Evolutionary conservation across 1,284 basidiomycete genomes (phyloP).

Genomic region (Apiotrichum siamense): DNA sequence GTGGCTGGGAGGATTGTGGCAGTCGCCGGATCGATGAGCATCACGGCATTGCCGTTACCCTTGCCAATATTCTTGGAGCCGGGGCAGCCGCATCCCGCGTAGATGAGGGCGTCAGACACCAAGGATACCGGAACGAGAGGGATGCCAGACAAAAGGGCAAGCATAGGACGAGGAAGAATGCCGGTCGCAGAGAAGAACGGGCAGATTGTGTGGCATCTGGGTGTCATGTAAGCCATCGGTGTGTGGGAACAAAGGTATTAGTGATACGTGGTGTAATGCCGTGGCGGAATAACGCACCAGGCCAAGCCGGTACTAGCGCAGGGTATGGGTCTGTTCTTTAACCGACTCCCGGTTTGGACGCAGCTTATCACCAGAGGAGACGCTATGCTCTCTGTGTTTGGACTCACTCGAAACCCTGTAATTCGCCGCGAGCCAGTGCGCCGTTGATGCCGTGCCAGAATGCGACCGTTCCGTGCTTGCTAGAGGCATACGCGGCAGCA

Average conservation of each 20-base stretch:
- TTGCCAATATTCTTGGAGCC: background rate
- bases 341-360: too few relatives aligned
- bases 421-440: constrained; percentile 4
- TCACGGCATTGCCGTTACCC: constrained; percentile 5
- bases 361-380: too few relatives aligned
- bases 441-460: constrained; percentile 19
- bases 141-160: constrained; percentile 9
- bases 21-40: constrained; percentile 8
- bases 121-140: constrained; percentile 8
- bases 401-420: constrained; percentile 17
- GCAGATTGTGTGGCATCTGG: constrained; percentile 25
- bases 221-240: background rate
- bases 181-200: constrained; percentile 21
- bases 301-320: too few relatives aligned
- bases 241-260: too few relatives aligned
- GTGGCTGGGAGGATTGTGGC: background rate
- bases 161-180: constrained; percentile 2
- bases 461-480: constrained; percentile 22
- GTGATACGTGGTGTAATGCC: too few relatives aligned
- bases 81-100: constrained; percentile 1
- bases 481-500: constrained; percentile 15
- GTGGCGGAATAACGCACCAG: too few relatives aligned
- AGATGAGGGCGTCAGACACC: constrained; percentile 8
- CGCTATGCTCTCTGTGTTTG: background rate
- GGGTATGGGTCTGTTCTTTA: too few relatives aligned